A percentile compares a stretch with the other conserved stretches of the same genome.
Evolutionary conservation across 2,329 filamentous ascomycete species (phyloP).

Genomic region (Nannizzia gypsea): DNA sequence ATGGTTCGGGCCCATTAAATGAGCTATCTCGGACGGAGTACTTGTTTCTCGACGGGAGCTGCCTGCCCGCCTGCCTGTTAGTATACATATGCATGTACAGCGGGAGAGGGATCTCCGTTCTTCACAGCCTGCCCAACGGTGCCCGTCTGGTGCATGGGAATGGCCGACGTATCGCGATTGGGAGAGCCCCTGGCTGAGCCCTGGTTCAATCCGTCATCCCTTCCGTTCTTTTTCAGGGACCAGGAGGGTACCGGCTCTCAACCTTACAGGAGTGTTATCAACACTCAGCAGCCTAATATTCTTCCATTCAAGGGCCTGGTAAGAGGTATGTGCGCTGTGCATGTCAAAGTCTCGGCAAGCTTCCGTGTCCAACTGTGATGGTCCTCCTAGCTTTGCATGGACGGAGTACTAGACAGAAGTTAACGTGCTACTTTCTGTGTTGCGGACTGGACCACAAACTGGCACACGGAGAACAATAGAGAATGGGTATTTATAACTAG

Average conservation of each 20-base stretch:
- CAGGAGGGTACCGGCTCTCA: neutral
- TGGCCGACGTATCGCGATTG: neutral
- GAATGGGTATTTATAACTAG: neutral
- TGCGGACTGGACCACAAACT: conserved; percentile 1
- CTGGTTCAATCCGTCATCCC: neutral
- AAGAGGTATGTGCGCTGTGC: neutral
- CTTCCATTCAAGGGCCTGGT: too few relatives aligned
- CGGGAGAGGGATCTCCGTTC: neutral
- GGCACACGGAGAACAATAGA: neutral
- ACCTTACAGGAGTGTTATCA: neutral
- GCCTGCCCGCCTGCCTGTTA: too few relatives aligned
- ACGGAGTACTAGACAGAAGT: neutral
- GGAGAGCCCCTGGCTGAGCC: neutral
- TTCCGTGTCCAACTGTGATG: neutral
- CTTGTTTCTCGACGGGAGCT: too few relatives aligned
- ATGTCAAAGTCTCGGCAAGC: neutral
- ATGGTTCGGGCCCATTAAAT: neutral
- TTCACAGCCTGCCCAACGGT: conserved; percentile 1
- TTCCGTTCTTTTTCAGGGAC: neutral
- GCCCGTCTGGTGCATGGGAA: neutral
- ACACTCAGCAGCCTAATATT: neutral
- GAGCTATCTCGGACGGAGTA: too few relatives aligned
- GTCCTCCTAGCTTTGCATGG: neutral
- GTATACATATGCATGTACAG: neutral
- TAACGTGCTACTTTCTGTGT: neutral